Evolutionary conservation across 1,284 basidiomycete species (phyloP), one percentile per base, ranked within the genome.

Genomic region (Cutaneotrichosporon sp.): DNA sequence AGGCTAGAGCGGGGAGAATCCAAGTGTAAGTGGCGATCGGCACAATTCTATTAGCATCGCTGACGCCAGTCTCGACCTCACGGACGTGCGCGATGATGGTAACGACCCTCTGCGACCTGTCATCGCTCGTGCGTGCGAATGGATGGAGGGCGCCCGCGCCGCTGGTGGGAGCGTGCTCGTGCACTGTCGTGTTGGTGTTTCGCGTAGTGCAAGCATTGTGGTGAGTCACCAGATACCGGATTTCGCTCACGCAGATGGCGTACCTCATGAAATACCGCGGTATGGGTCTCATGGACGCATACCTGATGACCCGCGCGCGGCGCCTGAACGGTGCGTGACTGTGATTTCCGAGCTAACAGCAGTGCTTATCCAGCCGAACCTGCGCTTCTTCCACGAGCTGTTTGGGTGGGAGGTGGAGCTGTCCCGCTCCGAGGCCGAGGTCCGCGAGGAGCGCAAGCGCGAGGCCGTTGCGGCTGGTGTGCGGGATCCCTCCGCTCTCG

Each of bases 231-330:
- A 8, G 10, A 34, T 5, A 5, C 26, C 32, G 50, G 52, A n/a
- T n/a, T 46, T 18, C 42, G 42, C 42, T 46, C 42, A 46, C 18
- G 21, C 63, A 81, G 86, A 95, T 99, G 74, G 96, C 95, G 10
- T 97, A 97, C 80, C 90, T 97, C 72, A 97, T 97, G 94, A 91
- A 94, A 75, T 88, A 95, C 75, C 86, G 94, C n/a, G 83, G 85
- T 50, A 83, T 97, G 60, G 88, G 90, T 50, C 87, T 98, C 61
- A 91, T 95, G 68, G 92, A 95, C 73, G 91, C 93, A 30, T 98
- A 97, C 81, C 84, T 98, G 69, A 66, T 79, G 65, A 79, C 77
- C 9, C 71, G 80, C 34, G 77, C 75, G 22, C 65, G 77, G 53
- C 67, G 78, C 10, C 68, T 82, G 64, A 81, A 80, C 62, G 76